Evolutionary conservation across 78 protist genomes (phyloP).

Genomic region (Dictyostelium capitatum): DNA sequence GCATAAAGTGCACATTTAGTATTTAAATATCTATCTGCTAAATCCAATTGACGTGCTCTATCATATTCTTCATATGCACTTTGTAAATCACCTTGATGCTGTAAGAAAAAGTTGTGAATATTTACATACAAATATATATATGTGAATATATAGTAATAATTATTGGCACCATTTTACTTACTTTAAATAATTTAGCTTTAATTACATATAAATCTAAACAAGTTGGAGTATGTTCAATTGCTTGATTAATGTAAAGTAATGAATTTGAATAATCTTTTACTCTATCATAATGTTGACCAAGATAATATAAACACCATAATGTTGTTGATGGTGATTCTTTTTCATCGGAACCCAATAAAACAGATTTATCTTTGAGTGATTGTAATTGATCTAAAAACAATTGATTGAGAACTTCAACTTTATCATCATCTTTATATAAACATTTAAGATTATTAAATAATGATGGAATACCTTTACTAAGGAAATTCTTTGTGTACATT

Average conservation of each 20-base stretch:
- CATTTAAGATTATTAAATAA: constrained; percentile 72
- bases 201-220: constrained; percentile 84
- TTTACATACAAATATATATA: not conserved
- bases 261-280: constrained; percentile 52
- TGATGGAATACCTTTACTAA: constrained; percentile 84
- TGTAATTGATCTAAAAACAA: constrained; percentile 20
- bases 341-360: not conserved
- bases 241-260: constrained; percentile 46
- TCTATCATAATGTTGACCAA: constrained; percentile 86
- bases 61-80: constrained; percentile 85
- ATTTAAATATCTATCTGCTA: constrained; percentile 96
- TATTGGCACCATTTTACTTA: not conserved
- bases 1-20: constrained; percentile 84
- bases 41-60: constrained; percentile 91
- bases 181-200: constrained; percentile 87
- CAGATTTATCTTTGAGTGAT: constrained; percentile 22
- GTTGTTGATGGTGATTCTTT: constrained; percentile 66
- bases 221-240: constrained; percentile 94
- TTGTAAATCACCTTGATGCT: constrained; percentile 89
- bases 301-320: constrained; percentile 76
- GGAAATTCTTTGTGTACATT: constrained; percentile 15
- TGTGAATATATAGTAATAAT: not conserved
- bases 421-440: constrained; percentile 74
- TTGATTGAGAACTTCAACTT: constrained; percentile 65
- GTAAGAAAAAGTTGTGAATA: not conserved